Percentiles rank a stretch among this genome's conserved stretches.
Evolutionary conservation across 2,329 filamentous ascomycete species (phyloP).

Genomic region (Botrytis fragariae): DNA sequence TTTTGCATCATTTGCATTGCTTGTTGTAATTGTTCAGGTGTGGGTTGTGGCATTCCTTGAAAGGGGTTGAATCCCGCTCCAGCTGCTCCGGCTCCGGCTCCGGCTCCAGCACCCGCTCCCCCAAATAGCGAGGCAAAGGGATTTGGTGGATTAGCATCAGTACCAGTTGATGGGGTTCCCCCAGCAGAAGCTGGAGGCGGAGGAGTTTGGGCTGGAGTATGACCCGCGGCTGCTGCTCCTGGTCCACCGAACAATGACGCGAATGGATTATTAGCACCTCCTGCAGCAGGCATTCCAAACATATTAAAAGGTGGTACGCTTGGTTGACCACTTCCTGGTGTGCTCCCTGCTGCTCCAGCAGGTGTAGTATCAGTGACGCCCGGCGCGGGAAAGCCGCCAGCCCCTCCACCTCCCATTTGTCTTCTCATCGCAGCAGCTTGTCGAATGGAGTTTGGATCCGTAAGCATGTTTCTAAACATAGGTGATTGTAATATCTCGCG

Average conservation of each 20-base stretch:
- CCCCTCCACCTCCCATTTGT: constrained; percentile 55
- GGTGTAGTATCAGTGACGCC: constrained; percentile 86
- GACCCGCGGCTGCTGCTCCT: constrained; percentile 26
- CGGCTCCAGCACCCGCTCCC: constrained; percentile 39
- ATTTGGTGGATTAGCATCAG: constrained; percentile 49
- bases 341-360: constrained; percentile 39
- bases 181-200: constrained; percentile 36
- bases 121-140: constrained; percentile 67
- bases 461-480: constrained; percentile 87
- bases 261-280: constrained; percentile 54
- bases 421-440: constrained; percentile 81
- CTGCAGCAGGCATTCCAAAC: constrained; percentile 37
- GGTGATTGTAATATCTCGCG: constrained; percentile 86
- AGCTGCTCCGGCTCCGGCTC: background rate
- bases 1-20: constrained; percentile 45
- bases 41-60: constrained; percentile 47
- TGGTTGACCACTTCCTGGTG: constrained; percentile 28
- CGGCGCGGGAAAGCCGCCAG: constrained; percentile 76
- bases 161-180: constrained; percentile 23
- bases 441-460: constrained; percentile 80
- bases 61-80: constrained; percentile 41
- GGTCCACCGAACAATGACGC: constrained; percentile 53
- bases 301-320: constrained; percentile 31
- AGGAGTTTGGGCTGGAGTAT: constrained; percentile 34
- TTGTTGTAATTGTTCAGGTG: constrained; percentile 55